A percentile compares a stretch with the other conserved stretches of the same genome.
Conservation (phyloP, 1,139 yeast genomes). For the Blastobotrys persicus region DNA sequence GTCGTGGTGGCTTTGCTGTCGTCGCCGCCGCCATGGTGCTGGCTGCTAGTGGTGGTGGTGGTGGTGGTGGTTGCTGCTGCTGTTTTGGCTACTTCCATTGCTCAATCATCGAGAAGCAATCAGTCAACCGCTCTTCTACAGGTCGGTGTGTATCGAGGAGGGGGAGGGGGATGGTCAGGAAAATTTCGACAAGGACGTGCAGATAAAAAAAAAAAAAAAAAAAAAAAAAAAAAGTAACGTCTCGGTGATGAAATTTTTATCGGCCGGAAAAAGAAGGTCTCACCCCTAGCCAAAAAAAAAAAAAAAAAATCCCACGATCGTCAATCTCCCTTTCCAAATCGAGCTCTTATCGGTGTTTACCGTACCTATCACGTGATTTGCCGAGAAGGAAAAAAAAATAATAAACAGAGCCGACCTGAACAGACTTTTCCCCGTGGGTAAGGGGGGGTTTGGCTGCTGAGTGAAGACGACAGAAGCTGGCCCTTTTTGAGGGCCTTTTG, state of each 20-base stretch:
- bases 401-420: too few species aligned
- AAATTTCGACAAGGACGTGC: not conserved
- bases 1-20: conserved; percentile 1
- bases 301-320: not conserved
- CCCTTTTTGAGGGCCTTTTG: too few species aligned
- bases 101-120: not conserved
- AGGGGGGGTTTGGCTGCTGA: too few species aligned
- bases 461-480: too few species aligned
- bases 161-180: not conserved
- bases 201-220: not conserved
- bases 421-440: not conserved
- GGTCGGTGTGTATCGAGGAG: not conserved
- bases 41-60: conserved; percentile 2
- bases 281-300: not conserved
- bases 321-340: not conserved
- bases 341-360: not conserved
- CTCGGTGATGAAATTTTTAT: not conserved
- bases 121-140: too few species aligned
- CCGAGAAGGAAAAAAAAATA: too few species aligned
- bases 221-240: not conserved
- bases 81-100: conserved; percentile 4
- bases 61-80: conserved; percentile 3
- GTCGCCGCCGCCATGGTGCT: not conserved
- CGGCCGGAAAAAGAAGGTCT: not conserved
- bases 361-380: not conserved